Evolutionary conservation across 2,329 filamentous ascomycete genomes (phyloP).

Genomic region (Trichoderma sp.): DNA sequence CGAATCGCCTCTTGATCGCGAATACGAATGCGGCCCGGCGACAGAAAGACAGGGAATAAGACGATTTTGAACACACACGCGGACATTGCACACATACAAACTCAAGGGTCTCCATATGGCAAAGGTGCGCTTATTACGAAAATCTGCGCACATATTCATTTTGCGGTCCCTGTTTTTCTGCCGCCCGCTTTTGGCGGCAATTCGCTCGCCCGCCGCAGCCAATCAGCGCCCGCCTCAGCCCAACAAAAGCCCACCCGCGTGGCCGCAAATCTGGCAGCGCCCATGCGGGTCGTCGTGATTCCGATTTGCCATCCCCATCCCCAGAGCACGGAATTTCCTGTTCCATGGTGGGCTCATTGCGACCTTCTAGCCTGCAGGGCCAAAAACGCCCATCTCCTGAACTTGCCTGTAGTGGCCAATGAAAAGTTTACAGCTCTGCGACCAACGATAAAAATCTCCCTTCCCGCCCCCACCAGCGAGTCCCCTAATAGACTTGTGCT

Average conservation of each 20-base stretch:
- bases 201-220: neutral
- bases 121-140: too few relatives aligned
- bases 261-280: neutral
- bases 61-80: too few relatives aligned
- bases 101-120: too few relatives aligned
- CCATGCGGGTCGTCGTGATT: constrained; percentile 13
- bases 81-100: too few relatives aligned
- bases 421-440: constrained; percentile 1
- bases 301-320: constrained; percentile 16
- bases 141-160: too few relatives aligned
- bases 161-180: too few relatives aligned
- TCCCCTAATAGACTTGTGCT: constrained; percentile 22
- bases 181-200: too few relatives aligned
- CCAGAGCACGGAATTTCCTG: constrained; percentile 21
- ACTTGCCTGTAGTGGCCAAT: constrained; percentile 26
- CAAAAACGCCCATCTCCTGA: constrained; percentile 28
- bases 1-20: neutral
- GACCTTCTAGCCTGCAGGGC: neutral
- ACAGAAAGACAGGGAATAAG: too few relatives aligned
- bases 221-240: constrained; percentile 1
- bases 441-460: constrained; percentile 27
- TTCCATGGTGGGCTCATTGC: constrained; percentile 22
- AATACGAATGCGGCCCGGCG: constrained; percentile 21
- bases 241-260: neutral
- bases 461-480: constrained; percentile 19